Percentiles rank a stretch among this genome's conserved stretches.
Evolutionary conservation across 306 rosid species (phyloP).

Genomic region (Hippophae tibetana): DNA sequence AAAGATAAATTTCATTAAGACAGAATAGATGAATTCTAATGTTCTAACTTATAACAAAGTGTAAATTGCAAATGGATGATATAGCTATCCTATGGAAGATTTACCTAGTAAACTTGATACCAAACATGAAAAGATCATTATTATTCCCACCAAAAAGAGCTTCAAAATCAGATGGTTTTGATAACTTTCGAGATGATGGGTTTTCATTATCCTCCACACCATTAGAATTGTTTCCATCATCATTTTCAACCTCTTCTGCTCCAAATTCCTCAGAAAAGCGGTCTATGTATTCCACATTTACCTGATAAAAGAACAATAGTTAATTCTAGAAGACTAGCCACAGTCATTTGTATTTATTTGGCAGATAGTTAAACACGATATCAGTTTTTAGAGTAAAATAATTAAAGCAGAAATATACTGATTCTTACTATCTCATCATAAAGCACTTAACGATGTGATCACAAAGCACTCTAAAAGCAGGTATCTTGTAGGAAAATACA

Average conservation of each 20-base stretch:
- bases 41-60: no score
- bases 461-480: no score
- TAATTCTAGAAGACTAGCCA: constrained; percentile 10
- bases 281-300: constrained; percentile 60
- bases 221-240: constrained; percentile 22
- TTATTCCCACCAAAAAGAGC: constrained; percentile 74
- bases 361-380: background rate
- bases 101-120: constrained; percentile 86
- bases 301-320: constrained; percentile 35
- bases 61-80: background rate
- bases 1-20: no score
- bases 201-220: constrained; percentile 26
- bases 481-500: no score
- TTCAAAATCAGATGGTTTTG: constrained; percentile 67
- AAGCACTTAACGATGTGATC: no score
- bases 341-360: background rate
- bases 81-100: background rate
- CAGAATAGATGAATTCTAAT: no score
- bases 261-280: constrained; percentile 70
- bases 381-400: background rate
- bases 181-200: constrained; percentile 30
- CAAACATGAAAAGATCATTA: constrained; percentile 80
- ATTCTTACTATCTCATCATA: no score
- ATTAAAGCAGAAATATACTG: no score
- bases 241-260: constrained; percentile 39